Conservation (phyloP, 768 basidiomycete species). For the Auriscalpium microsporum region DNA sequence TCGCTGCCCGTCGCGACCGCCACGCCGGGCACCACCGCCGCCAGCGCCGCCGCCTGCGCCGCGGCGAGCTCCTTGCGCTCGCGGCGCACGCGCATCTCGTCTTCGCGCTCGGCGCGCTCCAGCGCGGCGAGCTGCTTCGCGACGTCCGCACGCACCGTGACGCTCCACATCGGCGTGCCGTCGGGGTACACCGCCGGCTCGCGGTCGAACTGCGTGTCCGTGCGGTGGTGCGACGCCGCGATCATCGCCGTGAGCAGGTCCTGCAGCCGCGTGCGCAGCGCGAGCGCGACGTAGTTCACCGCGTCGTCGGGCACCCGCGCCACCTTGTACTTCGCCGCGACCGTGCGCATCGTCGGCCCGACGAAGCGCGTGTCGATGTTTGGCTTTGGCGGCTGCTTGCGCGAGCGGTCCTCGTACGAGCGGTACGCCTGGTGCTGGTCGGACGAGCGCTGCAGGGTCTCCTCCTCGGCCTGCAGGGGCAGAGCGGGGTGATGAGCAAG, state of each 20-base stretch:
- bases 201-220: slow-evolving; percentile 60
- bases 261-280: slow-evolving; percentile 66
- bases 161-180: slow-evolving; percentile 74
- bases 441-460: slow-evolving; percentile 59
- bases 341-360: slow-evolving; percentile 56
- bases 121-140: slow-evolving; percentile 68
- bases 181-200: slow-evolving; percentile 59
- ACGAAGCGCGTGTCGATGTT: slow-evolving; percentile 62
- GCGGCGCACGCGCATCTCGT: slow-evolving; percentile 64
- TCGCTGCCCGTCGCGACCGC: slow-evolving; percentile 51
- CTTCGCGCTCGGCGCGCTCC: slow-evolving; percentile 76
- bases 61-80: slow-evolving; percentile 76
- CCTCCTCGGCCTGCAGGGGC: slow-evolving; percentile 68
- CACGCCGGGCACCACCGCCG: slow-evolving; percentile 43
- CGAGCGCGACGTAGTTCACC: slow-evolving; percentile 71
- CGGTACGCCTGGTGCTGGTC: slow-evolving; percentile 57
- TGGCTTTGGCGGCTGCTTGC: slow-evolving; percentile 64
- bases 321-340: slow-evolving; percentile 64
- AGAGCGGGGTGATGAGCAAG: neutral
- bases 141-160: slow-evolving; percentile 69
- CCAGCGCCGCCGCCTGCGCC: slow-evolving; percentile 60
- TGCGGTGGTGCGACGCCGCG: slow-evolving; percentile 58
- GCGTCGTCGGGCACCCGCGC: slow-evolving; percentile 59
- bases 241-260: slow-evolving; percentile 63
- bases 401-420: slow-evolving; percentile 67